Conservation (phyloP, 352 stramenopile species). For the Globisporangium alternatum region DNA sequence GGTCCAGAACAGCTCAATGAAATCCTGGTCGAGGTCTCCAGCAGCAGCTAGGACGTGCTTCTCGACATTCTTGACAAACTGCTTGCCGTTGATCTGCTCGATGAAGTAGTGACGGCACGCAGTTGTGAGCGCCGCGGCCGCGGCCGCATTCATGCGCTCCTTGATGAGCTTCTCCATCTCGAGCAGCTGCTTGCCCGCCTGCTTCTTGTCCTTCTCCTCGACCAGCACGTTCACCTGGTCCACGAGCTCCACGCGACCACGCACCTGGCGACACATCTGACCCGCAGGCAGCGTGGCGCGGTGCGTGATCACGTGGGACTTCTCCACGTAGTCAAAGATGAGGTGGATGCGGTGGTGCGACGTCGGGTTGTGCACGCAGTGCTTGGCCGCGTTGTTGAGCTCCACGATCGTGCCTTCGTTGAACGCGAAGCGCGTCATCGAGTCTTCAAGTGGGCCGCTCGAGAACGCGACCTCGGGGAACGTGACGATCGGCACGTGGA, state of each 20-base stretch:
- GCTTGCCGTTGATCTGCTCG: conserved; percentile 48
- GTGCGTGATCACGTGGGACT: conserved; percentile 16
- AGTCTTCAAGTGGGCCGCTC: conserved; percentile 54
- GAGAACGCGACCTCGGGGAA: conserved; percentile 53
- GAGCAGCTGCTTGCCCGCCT: conserved; percentile 26
- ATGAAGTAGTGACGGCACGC: conserved; percentile 58
- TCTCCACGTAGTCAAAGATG: conserved; percentile 96
- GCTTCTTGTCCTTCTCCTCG: conserved; percentile 22
- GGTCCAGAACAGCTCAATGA: conserved; percentile 25
- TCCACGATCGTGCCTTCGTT: conserved; percentile 92
- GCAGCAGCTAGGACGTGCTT: conserved; percentile 3
- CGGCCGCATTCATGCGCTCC: conserved; percentile 18
- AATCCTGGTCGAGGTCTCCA: neutral
- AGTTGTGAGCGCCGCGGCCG: conserved; percentile 22
- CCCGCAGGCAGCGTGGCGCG: conserved; percentile 32
- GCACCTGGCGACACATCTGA: conserved; percentile 49
- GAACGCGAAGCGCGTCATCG: conserved; percentile 78
- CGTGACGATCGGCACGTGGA: conserved; percentile 93
- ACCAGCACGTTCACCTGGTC: conserved; percentile 24
- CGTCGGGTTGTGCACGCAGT: conserved; percentile 88
- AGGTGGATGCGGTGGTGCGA: conserved; percentile 90
- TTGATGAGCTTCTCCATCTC: conserved; percentile 29
- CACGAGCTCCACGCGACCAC: conserved; percentile 48
- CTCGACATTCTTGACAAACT: conserved; percentile 31
- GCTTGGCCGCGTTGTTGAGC: conserved; percentile 97